These are phyloP conservation scores for Rickenella mellea DNA, from an alignment of 768 basidiomycete species.

Conservation along the genomic window DNA sequence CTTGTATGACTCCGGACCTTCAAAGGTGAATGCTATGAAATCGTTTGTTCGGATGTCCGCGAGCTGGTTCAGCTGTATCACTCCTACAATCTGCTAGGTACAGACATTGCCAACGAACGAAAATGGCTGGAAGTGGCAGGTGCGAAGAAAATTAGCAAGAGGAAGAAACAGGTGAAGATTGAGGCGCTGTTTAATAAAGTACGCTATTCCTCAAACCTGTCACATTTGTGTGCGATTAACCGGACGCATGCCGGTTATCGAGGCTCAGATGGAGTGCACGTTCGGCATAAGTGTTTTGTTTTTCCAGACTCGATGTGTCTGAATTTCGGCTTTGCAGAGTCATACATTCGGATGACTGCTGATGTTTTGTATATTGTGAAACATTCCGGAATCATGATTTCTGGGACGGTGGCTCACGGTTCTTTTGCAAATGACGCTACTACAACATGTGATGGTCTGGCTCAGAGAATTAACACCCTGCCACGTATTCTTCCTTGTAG, in stretches of 20 bases:
- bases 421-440: too few relatives aligned
- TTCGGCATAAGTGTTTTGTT: constrained; percentile 42
- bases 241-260: constrained; percentile 89
- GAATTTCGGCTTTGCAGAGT: constrained; percentile 39
- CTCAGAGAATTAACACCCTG: too few relatives aligned
- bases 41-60: too few relatives aligned
- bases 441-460: too few relatives aligned
- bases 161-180: constrained; percentile 94
- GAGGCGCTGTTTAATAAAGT: constrained; percentile 89
- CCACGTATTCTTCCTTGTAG: too few relatives aligned
- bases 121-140: constrained; percentile 98
- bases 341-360: constrained; percentile 75
- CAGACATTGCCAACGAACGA: constrained; percentile 93
- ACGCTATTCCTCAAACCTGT: constrained; percentile 6
- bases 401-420: too few relatives aligned
- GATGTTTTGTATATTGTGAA: too few relatives aligned
- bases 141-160: constrained; percentile 93
- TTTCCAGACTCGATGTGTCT: background rate
- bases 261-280: constrained; percentile 87
- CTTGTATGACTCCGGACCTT: too few relatives aligned
- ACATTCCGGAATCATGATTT: too few relatives aligned
- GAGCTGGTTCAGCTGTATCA: too few relatives aligned
- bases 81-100: too few relatives aligned
- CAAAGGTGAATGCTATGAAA: too few relatives aligned
- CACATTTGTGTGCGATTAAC: constrained; percentile 65